Percentiles rank a stretch among this genome's conserved stretches.
Evolutionary conservation across 129 eudicot species (phyloP).

Genomic region (Flaveria sonorensis): DNA sequence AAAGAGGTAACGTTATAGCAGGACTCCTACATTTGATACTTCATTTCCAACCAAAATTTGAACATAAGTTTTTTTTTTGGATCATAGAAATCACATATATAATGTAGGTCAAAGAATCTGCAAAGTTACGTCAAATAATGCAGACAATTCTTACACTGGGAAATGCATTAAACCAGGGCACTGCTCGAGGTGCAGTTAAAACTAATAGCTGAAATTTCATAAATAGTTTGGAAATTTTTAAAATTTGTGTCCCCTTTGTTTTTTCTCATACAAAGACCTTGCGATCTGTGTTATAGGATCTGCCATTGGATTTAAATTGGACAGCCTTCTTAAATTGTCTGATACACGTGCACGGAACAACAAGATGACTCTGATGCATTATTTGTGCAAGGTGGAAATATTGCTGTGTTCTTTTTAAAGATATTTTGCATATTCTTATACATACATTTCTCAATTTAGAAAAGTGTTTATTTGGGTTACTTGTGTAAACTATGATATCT

Average conservation of each 20-base stretch:
- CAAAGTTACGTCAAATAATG: slow-evolving; percentile 90
- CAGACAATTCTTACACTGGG: slow-evolving; percentile 93
- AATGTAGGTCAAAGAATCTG: slow-evolving; percentile 79
- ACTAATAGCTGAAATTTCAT: not conserved
- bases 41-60: not conserved
- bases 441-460: not conserved
- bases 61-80: not conserved
- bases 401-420: not conserved
- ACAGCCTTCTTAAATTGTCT: slow-evolving; percentile 89
- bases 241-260: slow-evolving; percentile 8
- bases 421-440: not conserved
- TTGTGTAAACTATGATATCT: slow-evolving; percentile 21
- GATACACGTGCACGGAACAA: slow-evolving; percentile 98
- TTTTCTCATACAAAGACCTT: not conserved
- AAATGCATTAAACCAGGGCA: slow-evolving; percentile 96
- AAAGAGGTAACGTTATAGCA: slow-evolving; percentile 58
- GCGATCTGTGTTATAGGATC: slow-evolving; percentile 62
- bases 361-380: slow-evolving; percentile 98
- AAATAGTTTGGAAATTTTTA: not conserved
- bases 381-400: slow-evolving; percentile 79
- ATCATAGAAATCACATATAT: not conserved
- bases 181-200: slow-evolving; percentile 77
- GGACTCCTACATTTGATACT: not conserved
- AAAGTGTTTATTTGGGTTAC: slow-evolving; percentile 27
- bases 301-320: slow-evolving; percentile 93